Evolutionary conservation across 106 monocot species (phyloP).

Genomic region (Platanthera guangdongensis): DNA sequence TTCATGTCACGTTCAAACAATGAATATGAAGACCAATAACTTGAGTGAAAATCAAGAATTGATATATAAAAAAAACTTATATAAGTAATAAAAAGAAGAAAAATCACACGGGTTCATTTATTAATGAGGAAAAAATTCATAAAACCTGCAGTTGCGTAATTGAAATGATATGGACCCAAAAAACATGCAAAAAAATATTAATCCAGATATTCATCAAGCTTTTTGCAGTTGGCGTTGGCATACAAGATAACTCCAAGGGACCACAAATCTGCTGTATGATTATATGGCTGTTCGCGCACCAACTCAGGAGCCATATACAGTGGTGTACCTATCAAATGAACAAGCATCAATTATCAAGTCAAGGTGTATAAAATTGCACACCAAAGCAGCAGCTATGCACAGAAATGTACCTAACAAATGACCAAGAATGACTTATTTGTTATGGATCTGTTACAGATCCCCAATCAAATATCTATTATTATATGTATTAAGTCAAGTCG

Average conservation of each 20-base stretch:
- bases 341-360: not conserved
- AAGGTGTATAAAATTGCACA: not conserved
- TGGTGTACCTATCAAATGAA: slow-evolving; percentile 65
- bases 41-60: not conserved
- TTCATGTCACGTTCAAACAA: not conserved
- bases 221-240: slow-evolving; percentile 8
- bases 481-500: too few species aligned
- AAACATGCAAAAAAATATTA: not conserved
- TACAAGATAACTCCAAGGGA: slow-evolving; percentile 99
- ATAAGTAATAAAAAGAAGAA: not conserved
- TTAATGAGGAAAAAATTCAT: not conserved
- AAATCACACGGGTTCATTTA: not conserved
- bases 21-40: not conserved
- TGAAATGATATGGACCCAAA: not conserved
- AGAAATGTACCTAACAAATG: too few species aligned
- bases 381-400: too few species aligned
- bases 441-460: too few species aligned
- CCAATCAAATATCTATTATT: too few species aligned
- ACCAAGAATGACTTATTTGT: too few species aligned
- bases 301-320: slow-evolving; percentile 98
- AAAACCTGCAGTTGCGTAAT: not conserved
- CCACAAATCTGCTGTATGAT: slow-evolving; percentile 97
- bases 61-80: not conserved
- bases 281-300: slow-evolving; percentile 95
- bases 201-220: not conserved